These are phyloP conservation scores for Urtica urens DNA, from an alignment of 306 rosid species.

Conservation along the genomic window DNA sequence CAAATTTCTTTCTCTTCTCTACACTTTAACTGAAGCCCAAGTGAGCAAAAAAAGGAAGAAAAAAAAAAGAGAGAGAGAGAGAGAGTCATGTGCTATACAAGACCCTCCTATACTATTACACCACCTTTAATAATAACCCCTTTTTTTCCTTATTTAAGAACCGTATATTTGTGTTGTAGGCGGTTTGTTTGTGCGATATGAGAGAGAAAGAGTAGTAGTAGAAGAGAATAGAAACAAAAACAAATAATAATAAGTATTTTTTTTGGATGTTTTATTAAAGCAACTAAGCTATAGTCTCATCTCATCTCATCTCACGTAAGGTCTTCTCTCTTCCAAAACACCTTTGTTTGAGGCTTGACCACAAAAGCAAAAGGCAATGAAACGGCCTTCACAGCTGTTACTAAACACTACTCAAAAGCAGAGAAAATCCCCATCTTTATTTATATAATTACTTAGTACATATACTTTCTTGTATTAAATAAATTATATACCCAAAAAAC, in stretches of 20 bases:
- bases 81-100: constrained; percentile 18
- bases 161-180: constrained; percentile 17
- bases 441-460: background rate
- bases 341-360: constrained; percentile 74
- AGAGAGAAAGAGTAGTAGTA: constrained; percentile 22
- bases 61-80: too few species aligned
- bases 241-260: constrained; percentile 7
- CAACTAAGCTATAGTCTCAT: background rate
- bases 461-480: too few species aligned
- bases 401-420: constrained; percentile 29
- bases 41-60: constrained; percentile 34
- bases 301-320: background rate
- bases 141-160: constrained; percentile 35
- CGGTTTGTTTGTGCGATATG: constrained; percentile 27
- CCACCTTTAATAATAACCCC: too few species aligned
- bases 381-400: constrained; percentile 62
- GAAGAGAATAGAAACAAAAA: constrained; percentile 17
- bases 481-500: too few species aligned
- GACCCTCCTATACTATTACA: constrained; percentile 30
- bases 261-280: background rate
- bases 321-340: constrained; percentile 12
- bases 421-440: constrained; percentile 17
- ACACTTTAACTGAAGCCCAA: constrained; percentile 67
- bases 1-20: background rate
- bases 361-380: constrained; percentile 68